Conservation (phyloP, 2,329 filamentous ascomycete species). For the Bipolaris zeicola region DNA sequence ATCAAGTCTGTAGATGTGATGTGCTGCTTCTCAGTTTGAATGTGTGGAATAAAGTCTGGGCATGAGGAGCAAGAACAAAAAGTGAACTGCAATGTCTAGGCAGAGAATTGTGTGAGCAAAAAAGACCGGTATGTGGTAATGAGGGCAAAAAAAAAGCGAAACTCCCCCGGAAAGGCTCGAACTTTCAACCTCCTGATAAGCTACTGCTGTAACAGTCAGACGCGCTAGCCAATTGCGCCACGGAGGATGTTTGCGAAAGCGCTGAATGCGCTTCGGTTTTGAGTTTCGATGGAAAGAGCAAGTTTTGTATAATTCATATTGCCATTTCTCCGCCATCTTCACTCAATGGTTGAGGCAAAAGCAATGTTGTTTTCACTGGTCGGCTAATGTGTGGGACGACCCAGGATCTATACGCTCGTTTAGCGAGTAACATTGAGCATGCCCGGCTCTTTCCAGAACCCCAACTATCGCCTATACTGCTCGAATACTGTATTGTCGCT, state of each 20-base stretch:
- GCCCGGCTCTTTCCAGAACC: neutral
- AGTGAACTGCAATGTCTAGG: neutral
- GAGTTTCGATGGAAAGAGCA: slow-evolving; percentile 7
- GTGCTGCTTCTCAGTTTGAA: too few relatives aligned
- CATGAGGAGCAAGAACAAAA: neutral
- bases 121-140: too few relatives aligned
- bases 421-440: neutral
- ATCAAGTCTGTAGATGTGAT: too few relatives aligned
- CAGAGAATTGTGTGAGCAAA: too few relatives aligned
- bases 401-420: neutral
- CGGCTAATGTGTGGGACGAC: neutral
- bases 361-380: neutral
- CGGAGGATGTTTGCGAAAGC: slow-evolving; percentile 35
- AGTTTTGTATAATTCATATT: neutral
- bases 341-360: too few relatives aligned
- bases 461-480: neutral
- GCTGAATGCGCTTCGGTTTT: slow-evolving; percentile 17
- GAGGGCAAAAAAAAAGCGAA: slow-evolving; percentile 20
- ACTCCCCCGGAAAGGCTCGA: slow-evolving; percentile 38
- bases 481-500: neutral
- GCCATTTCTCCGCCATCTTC: accelerated
- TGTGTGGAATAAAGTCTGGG: too few relatives aligned
- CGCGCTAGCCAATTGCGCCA: slow-evolving; percentile 62
- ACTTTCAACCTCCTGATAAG: slow-evolving; percentile 33
- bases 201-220: slow-evolving; percentile 59